Conservation (phyloP, 1,139 yeast species). For the Lodderomyces metapsilosis region DNA sequence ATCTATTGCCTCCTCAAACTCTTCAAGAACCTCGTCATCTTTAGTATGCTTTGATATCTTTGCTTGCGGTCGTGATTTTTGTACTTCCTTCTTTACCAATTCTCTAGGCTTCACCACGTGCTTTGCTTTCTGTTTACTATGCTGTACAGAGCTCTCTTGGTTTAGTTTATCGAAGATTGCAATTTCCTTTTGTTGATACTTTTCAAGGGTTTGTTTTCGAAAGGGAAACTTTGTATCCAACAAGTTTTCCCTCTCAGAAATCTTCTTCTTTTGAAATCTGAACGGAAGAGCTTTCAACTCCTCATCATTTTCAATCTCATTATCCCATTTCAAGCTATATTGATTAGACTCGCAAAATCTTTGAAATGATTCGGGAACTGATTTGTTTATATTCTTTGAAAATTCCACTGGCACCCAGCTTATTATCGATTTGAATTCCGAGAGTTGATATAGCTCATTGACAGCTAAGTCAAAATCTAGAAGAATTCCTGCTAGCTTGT, state of each 20-base stretch:
- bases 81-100: background rate
- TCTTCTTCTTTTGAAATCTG: conserved; percentile 43
- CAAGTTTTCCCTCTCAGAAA: conserved; percentile 39
- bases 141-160: background rate
- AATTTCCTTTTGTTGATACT: conserved; percentile 7
- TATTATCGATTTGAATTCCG: conserved; percentile 57
- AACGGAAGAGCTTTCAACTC: conserved; percentile 37
- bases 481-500: conserved; percentile 31
- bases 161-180: background rate
- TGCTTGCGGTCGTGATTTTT: background rate
- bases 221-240: conserved; percentile 37
- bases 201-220: conserved; percentile 28
- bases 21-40: conserved; percentile 7
- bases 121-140: background rate
- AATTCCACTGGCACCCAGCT: conserved; percentile 58
- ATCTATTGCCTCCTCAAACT: conserved; percentile 7
- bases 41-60: conserved; percentile 8
- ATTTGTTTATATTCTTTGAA: conserved; percentile 23
- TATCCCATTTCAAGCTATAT: conserved; percentile 35
- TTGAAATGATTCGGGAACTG: conserved; percentile 36
- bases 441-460: conserved; percentile 57
- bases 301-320: conserved; percentile 23
- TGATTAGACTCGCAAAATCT: conserved; percentile 27
- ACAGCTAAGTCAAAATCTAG: conserved; percentile 45
- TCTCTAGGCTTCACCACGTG: background rate